Base-by-base conservation (phyloP, 257 asterid species). In the Jacaranda mimosifolia region DNA sequence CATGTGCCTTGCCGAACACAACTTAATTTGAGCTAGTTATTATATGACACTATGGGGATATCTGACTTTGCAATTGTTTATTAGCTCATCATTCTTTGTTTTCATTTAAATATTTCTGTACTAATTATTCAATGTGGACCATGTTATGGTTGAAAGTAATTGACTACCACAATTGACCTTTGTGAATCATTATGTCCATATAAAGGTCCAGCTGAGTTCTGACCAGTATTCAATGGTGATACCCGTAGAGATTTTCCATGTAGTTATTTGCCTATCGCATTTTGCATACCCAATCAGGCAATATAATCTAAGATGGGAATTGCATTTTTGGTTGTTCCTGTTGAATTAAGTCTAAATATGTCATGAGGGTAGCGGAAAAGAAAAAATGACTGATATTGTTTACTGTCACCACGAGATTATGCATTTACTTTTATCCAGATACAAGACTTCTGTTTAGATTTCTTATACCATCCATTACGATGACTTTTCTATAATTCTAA, bases 401-500 rank as follows among this genome's bases (percentile, higher is more conserved):
- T 49, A 53, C 42, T 65, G n/a, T 56, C 59, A 71, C 48, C 13
- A 9, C 35, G 52, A 26, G 42, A 11, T 12, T 49, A 35, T 69
- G 43, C 69, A 45, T 53, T 72, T 51, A 19, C 56, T 77, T 17
- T 48, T 19, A 42, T 45, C 72, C 40, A n/a, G 17, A 12, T 48
- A 55, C 7, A 71, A 36, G 62, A 51, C 18, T 60, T 63, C 55
- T 40, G 38, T 40, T 39, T 49, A 51, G 45, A 70, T 49, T 19
- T 48, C n/a, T 21, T 70, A 26, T 32, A 11, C 21, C 38, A 18
- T 14, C 70, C 58, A 43, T 66, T 81, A 72, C 55, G 63, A 66
- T 71, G 75, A 70, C 14, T 71, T 21, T 51, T 51, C 57, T 9
- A 42, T 40, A 51, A 63, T 43, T 38, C 76, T 79, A 79, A 49